phyloP scores from a whole-genome alignment of 768 basidiomycete species.

The Russula dissimulans region DNA sequence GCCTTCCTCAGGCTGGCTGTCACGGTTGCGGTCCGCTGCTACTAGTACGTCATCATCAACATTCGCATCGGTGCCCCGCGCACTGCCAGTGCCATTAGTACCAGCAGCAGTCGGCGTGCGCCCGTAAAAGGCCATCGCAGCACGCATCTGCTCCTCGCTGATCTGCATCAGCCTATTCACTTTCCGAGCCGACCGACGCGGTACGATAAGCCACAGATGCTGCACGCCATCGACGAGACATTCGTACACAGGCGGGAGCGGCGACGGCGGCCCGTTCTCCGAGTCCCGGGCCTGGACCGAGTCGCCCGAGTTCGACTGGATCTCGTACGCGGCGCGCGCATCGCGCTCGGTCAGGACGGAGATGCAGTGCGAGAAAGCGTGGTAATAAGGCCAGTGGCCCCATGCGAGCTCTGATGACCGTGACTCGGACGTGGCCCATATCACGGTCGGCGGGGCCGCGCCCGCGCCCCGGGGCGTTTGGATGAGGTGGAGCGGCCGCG shows the following conservation, averaged over 20 bases:
- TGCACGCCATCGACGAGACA: background rate
- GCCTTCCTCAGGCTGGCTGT: background rate
- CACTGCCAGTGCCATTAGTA: too few relatives aligned
- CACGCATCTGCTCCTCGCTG: background rate
- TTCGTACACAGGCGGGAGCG: conserved; percentile 1
- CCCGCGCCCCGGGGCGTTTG: background rate
- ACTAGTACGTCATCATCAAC: background rate
- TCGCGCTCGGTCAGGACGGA: conserved; percentile 4
- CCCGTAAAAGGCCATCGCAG: background rate
- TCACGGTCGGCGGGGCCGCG: background rate
- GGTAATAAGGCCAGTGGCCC: conserved; percentile 8
- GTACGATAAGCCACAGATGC: conserved; percentile 11
- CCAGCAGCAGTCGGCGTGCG: background rate
- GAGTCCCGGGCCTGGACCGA: too few relatives aligned
- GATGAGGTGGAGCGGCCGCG: background rate
- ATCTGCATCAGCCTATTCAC: background rate
- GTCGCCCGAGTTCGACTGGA: background rate
- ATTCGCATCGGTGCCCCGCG: background rate
- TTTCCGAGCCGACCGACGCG: background rate
- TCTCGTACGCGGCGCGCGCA: background rate
- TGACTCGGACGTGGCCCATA: background rate
- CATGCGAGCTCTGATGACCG: background rate
- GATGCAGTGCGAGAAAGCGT: conserved; percentile 3
- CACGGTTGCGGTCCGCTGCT: too few relatives aligned
- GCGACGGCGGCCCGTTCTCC: too few relatives aligned